Evolutionary conservation across 352 stramenopile genomes (phyloP), one percentile per base, ranked within the genome.

Genomic region (Globisporangium parvum): DNA sequence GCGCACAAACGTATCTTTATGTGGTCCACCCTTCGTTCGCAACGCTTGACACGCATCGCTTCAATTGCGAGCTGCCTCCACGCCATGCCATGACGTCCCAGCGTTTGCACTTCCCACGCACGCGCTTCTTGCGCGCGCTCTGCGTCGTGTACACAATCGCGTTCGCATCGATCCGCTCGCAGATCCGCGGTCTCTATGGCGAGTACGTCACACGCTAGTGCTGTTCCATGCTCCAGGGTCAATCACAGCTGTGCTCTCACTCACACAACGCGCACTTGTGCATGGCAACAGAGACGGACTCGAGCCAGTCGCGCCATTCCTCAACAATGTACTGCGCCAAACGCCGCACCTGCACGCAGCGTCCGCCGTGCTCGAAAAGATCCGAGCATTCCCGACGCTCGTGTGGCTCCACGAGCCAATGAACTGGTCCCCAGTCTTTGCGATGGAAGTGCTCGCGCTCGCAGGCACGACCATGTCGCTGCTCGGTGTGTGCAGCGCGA

Each of bases 151-250:
- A 89, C 47, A 59, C 56, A 15, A 48, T 45, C 33, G 85, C 90
- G 12, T 96, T 95, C 51, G 70, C 75, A 17, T 96, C 86, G 3
- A 91, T 94, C 54, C 87, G 77, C 45, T 46, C 66, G 8, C 87
- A 96, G 71, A 87, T 87, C 47, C 78, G 69, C n/a, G 85, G 86
- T 26, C 77, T 97, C 21, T 85, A 87, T 50, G 82, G 83, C 55
- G 58, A 67, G 64, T 89, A 75, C 33, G 82, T 85, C 9, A 60
- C n/a, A n/a, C n/a, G n/a, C n/a, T n/a, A n/a, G n/a, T n/a, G n/a
- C n/a, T n/a, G n/a, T n/a, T n/a, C n/a, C n/a, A n/a, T n/a, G n/a
- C n/a, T n/a, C n/a, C n/a, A n/a, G n/a, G n/a, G n/a, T n/a, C n/a
- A n/a, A n/a, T n/a, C n/a, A n/a, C n/a, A n/a, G n/a, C n/a, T n/a